Conservation (phyloP, 257 asterid genomes). For the Striga asiatica region DNA sequence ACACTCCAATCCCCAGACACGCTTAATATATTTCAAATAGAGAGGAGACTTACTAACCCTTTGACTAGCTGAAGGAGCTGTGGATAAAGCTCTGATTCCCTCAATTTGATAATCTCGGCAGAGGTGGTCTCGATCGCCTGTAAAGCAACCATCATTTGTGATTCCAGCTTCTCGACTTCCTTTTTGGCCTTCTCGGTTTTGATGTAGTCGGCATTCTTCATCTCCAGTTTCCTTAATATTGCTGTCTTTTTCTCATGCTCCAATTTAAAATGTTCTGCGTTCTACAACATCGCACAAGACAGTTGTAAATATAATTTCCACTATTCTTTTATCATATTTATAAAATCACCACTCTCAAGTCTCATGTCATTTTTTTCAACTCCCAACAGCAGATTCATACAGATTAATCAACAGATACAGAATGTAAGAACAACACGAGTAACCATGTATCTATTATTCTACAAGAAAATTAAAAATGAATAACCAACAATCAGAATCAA, state of each 20-base stretch:
- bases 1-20: no score
- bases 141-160: slow-evolving; percentile 71
- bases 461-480: background rate
- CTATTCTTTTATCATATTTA: no score
- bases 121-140: slow-evolving; percentile 87
- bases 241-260: slow-evolving; percentile 71
- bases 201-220: slow-evolving; percentile 74
- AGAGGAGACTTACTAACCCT: slow-evolving; percentile 44
- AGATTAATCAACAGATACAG: no score
- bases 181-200: slow-evolving; percentile 88
- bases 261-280: slow-evolving; percentile 59
- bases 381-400: no score
- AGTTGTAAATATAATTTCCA: no score
- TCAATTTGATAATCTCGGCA: slow-evolving; percentile 62
- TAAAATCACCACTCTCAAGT: no score
- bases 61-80: slow-evolving; percentile 69
- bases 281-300: slow-evolving; percentile 45
- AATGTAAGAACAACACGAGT: no score
- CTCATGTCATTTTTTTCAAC: background rate
- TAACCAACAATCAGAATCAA: background rate
- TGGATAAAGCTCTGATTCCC: slow-evolving; percentile 83
- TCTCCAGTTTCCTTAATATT: slow-evolving; percentile 63
- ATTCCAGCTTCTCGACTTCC: slow-evolving; percentile 88
- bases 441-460: no score
- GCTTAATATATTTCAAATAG: background rate